Evolutionary conservation across 2,329 filamentous ascomycete genomes (phyloP).

Genomic region (Penicillium verrucosum): DNA sequence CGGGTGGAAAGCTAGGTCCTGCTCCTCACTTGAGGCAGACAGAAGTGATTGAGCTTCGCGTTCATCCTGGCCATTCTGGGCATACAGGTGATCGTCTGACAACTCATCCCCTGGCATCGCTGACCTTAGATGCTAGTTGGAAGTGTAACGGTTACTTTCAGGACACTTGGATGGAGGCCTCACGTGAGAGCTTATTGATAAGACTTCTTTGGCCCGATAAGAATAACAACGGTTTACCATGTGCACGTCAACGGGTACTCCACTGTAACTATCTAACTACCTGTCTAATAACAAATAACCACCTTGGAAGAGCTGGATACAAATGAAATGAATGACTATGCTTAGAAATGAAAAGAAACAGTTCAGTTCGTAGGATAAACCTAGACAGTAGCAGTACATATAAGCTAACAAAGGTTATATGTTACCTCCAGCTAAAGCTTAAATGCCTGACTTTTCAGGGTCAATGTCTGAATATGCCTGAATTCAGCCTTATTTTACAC

Average conservation of each 20-base stretch:
- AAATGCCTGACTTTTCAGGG: too few relatives aligned
- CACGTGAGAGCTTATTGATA: conserved; percentile 22
- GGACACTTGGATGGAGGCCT: conserved; percentile 18
- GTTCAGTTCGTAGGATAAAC: background rate
- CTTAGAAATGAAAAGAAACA: background rate
- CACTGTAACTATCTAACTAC: background rate
- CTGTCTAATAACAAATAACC: background rate
- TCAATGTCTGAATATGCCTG: too few relatives aligned
- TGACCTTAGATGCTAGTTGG: conserved; percentile 22
- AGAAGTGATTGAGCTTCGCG: conserved; percentile 36
- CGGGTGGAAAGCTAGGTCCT: conserved; percentile 28
- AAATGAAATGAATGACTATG: background rate
- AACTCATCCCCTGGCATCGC: conserved; percentile 44
- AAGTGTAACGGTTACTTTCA: conserved; percentile 16
- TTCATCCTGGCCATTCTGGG: conserved; percentile 27
- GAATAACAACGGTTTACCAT: background rate
- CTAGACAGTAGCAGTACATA: background rate
- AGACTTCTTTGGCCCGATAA: background rate
- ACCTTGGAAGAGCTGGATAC: background rate
- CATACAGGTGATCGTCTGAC: conserved; percentile 33
- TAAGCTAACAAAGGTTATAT: background rate
- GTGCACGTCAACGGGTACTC: background rate
- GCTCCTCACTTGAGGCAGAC: conserved; percentile 28
- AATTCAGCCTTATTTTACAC: too few relatives aligned
- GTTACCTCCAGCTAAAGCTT: too few relatives aligned